Percentiles rank a stretch among this genome's conserved stretches.
These are phyloP conservation scores for Amauroascus verrucosus DNA, from an alignment of 2,329 filamentous ascomycete species.

Conservation along the genomic window DNA sequence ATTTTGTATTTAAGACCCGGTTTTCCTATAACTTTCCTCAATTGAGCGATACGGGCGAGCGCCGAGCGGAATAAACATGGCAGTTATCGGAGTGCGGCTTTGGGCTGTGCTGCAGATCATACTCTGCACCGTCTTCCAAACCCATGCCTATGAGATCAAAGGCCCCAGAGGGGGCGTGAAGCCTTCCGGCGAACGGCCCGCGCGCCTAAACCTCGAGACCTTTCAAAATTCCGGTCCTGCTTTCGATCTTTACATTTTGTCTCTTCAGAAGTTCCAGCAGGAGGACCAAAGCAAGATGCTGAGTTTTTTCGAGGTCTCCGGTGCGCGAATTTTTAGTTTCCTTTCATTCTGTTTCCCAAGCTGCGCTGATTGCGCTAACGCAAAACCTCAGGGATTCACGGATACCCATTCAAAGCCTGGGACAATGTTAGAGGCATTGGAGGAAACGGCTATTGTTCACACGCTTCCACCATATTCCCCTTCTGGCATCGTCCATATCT, in stretches of 20 bases:
- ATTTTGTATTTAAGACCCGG: neutral
- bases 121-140: constrained; percentile 3
- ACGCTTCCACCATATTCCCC: constrained; percentile 64
- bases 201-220: constrained; percentile 57
- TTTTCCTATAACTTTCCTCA: neutral
- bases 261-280: constrained; percentile 60
- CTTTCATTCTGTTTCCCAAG: neutral
- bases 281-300: constrained; percentile 53
- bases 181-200: constrained; percentile 24
- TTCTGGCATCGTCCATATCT: constrained; percentile 80
- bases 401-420: constrained; percentile 56
- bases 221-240: constrained; percentile 52
- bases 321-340: constrained; percentile 37
- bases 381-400: constrained; percentile 58
- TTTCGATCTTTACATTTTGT: constrained; percentile 66
- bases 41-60: neutral
- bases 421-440: constrained; percentile 43
- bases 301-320: constrained; percentile 70
- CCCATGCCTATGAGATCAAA: constrained; percentile 18
- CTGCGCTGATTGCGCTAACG: neutral
- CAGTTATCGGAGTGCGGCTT: neutral
- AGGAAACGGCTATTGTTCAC: constrained; percentile 62
- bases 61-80: neutral
- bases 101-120: constrained; percentile 8
- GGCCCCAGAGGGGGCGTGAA: constrained; percentile 23